A percentile compares a stretch with the other conserved stretches of the same genome.
These are phyloP conservation scores for Oryza glumipatula DNA, from an alignment of 176 grass and related monocot species.

Conservation along the genomic window DNA sequence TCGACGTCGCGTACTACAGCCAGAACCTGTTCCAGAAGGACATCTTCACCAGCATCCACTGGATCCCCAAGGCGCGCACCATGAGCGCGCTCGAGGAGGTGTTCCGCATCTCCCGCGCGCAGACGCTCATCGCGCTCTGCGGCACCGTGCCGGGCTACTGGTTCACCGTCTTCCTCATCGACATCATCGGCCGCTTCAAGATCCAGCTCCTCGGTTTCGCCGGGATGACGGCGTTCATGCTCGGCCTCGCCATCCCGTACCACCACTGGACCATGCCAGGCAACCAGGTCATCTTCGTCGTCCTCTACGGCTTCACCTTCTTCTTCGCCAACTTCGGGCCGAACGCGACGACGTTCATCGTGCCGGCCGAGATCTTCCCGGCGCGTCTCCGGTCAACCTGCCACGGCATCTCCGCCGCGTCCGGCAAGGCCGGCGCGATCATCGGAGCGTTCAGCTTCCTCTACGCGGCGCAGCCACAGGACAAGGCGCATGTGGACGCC, in stretches of 20 bases:
- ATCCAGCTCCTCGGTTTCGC: constrained; percentile 73
- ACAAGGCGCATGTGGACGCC: constrained; percentile 29
- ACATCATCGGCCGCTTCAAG: constrained; percentile 53
- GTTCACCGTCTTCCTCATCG: constrained; percentile 81
- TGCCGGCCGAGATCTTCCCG: constrained; percentile 85
- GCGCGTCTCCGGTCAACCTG: constrained; percentile 75
- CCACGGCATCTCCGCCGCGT: constrained; percentile 76
- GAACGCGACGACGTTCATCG: constrained; percentile 77
- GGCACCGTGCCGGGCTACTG: constrained; percentile 82
- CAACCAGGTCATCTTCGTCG: constrained; percentile 53
- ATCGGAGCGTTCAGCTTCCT: constrained; percentile 77
- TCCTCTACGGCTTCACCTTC: constrained; percentile 71
- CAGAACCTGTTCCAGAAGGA: constrained; percentile 66
- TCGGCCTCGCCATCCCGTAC: constrained; percentile 65
- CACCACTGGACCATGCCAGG: constrained; percentile 58
- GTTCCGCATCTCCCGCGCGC: constrained; percentile 62
- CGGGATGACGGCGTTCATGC: constrained; percentile 71
- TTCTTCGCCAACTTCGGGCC: constrained; percentile 95
- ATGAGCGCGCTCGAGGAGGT: constrained; percentile 73
- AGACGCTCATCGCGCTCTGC: constrained; percentile 73
- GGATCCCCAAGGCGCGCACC: constrained; percentile 46
- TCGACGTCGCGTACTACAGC: constrained; percentile 56
- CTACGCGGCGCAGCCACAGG: constrained; percentile 54
- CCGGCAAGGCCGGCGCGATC: constrained; percentile 84
- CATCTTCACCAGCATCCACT: constrained; percentile 46